phyloP scores from a whole-genome alignment of 2,329 filamentous ascomycete species.

The Stenocarpella maydis region DNA sequence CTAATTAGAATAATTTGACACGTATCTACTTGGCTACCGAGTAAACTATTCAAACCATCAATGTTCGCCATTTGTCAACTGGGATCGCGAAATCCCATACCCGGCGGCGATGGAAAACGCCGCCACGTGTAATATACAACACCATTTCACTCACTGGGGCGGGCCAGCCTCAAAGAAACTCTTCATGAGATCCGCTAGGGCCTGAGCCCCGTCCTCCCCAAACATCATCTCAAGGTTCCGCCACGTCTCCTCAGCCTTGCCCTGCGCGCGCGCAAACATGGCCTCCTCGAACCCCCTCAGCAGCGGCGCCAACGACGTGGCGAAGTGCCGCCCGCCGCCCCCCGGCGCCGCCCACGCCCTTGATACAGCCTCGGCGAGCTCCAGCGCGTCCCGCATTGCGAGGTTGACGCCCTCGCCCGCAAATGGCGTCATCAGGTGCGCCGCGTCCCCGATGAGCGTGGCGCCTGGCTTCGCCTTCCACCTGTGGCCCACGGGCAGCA shows the following conservation, averaged over 20 bases:
- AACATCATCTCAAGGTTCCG: constrained; percentile 35
- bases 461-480: constrained; percentile 54
- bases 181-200: constrained; percentile 27
- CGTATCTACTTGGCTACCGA: background rate
- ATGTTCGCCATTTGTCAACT: no score
- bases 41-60: background rate
- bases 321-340: constrained; percentile 23
- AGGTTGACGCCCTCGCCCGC: constrained; percentile 63
- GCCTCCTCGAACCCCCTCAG: constrained; percentile 40
- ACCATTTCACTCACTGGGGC: background rate
- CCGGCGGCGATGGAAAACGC: background rate
- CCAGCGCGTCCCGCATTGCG: constrained; percentile 59
- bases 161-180: background rate
- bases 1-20: no score
- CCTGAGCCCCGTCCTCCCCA: constrained; percentile 29
- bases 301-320: constrained; percentile 34
- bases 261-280: constrained; percentile 35
- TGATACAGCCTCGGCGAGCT: constrained; percentile 48
- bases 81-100: background rate
- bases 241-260: constrained; percentile 34
- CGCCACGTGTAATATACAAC: background rate
- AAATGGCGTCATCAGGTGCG: constrained; percentile 61
- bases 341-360: constrained; percentile 7
- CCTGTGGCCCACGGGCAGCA: constrained; percentile 51
- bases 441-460: constrained; percentile 63